Percentiles rank a stretch among this genome's conserved stretches.
These are phyloP conservation scores for Pistacia integerrima DNA, from an alignment of 345 rosid species.

Conservation along the genomic window DNA sequence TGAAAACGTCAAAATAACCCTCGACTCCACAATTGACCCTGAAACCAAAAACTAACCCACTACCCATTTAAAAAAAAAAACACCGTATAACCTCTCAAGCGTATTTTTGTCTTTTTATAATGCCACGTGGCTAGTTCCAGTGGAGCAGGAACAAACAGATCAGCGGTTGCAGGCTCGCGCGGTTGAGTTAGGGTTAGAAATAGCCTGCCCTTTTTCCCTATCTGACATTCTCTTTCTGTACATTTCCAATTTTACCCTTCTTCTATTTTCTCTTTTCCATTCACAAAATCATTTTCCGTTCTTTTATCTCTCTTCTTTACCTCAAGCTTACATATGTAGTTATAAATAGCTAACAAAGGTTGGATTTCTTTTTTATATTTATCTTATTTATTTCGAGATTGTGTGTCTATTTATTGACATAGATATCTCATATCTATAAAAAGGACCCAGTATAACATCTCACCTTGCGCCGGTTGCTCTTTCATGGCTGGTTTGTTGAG, in stretches of 20 bases:
- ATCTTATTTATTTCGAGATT: neutral
- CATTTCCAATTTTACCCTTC: constrained; percentile 7
- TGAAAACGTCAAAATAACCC: constrained; percentile 1
- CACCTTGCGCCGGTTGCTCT: constrained; percentile 1
- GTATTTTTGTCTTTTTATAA: constrained; percentile 7
- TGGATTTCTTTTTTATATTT: constrained; percentile 7
- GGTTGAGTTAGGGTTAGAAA: constrained; percentile 25
- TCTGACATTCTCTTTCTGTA: constrained; percentile 36
- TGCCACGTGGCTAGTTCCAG: constrained; percentile 31
- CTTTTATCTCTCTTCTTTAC: neutral
- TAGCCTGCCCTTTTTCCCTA: constrained; percentile 15
- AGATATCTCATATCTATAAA: constrained; percentile 15
- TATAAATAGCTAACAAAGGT: constrained; percentile 9
- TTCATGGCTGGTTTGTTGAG: constrained; percentile 32
- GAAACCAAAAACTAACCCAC: neutral
- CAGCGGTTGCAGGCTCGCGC: constrained; percentile 28
- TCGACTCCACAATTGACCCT: neutral
- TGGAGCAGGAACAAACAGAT: constrained; percentile 22
- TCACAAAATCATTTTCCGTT: neutral
- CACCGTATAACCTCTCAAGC: neutral
- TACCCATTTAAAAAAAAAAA: neutral
- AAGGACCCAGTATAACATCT: constrained; percentile 19
- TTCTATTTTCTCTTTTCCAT: neutral
- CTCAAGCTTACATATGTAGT: constrained; percentile 15
- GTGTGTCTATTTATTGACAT: constrained; percentile 2